Evolutionary conservation across 208 protist species (phyloP).

Genomic region (Leishmania aethiopica): DNA sequence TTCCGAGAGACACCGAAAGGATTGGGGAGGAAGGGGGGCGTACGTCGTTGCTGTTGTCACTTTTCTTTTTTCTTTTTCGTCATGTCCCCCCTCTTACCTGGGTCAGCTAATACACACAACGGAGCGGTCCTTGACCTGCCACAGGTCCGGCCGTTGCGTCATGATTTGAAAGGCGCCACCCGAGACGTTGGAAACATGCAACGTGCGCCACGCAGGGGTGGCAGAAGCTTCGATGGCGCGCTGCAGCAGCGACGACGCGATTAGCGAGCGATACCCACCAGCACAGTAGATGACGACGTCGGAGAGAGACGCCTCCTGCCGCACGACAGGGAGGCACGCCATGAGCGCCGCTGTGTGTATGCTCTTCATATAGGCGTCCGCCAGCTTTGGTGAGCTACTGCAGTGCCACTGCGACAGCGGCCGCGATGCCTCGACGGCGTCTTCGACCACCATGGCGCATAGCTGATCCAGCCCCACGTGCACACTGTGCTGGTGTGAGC

Average conservation of each 20-base stretch:
- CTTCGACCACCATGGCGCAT: slow-evolving; percentile 50
- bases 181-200: slow-evolving; percentile 52
- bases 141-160: slow-evolving; percentile 79
- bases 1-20: background rate
- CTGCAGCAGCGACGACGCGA: slow-evolving; percentile 66
- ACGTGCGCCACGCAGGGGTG: slow-evolving; percentile 13
- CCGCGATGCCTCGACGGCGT: slow-evolving; percentile 5
- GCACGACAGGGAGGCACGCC: slow-evolving; percentile 23
- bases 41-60: background rate
- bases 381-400: slow-evolving; percentile 35
- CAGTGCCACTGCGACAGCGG: slow-evolving; percentile 2
- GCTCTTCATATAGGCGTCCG: slow-evolving; percentile 31
- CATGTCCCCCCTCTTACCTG: slow-evolving; percentile 41
- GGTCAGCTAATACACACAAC: slow-evolving; percentile 92
- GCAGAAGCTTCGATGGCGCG: slow-evolving; percentile 49
- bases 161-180: slow-evolving; percentile 84
- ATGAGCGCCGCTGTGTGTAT: slow-evolving; percentile 43
- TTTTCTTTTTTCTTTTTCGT: background rate
- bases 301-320: slow-evolving; percentile 23
- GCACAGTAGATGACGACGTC: slow-evolving; percentile 78
- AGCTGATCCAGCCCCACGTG: slow-evolving; percentile 63
- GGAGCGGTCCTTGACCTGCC: slow-evolving; percentile 80
- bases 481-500: slow-evolving; percentile 75
- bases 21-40: background rate
- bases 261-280: slow-evolving; percentile 79